phyloP scores from a whole-genome alignment of 805 yeast species.

The Metschnikowia gelsemii region DNA sequence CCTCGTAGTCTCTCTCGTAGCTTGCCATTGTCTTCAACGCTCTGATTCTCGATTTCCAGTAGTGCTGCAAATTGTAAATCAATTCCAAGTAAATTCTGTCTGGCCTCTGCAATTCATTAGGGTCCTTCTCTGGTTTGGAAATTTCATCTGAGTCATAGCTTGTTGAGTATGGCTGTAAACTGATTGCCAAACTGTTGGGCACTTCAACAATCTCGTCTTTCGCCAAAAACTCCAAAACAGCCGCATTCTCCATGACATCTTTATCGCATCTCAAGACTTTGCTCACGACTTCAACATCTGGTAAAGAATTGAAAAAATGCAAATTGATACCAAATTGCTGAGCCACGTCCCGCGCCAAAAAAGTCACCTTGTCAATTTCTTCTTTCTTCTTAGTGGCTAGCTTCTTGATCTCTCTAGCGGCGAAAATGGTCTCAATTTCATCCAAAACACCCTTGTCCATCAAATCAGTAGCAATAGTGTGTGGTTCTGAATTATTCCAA shows the following conservation, averaged over 20 bases:
- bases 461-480: conserved; percentile 47
- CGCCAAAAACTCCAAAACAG: conserved; percentile 81
- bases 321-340: conserved; percentile 95
- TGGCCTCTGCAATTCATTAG: conserved; percentile 76
- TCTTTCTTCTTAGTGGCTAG: conserved; percentile 44
- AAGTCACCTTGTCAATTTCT: conserved; percentile 48
- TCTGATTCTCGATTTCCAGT: conserved; percentile 91
- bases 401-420: conserved; percentile 51
- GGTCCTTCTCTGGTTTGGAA: conserved; percentile 56
- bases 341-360: conserved; percentile 72
- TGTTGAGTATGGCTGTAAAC: conserved; percentile 75
- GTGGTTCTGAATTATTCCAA: conserved; percentile 55
- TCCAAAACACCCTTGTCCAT: conserved; percentile 60
- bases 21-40: conserved; percentile 70
- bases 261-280: conserved; percentile 74
- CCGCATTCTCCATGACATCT: conserved; percentile 64
- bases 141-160: conserved; percentile 52
- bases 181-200: conserved; percentile 66
- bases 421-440: conserved; percentile 61
- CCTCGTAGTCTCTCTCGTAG: conserved; percentile 76
- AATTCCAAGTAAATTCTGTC: conserved; percentile 83
- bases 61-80: conserved; percentile 77
- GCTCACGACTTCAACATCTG: conserved; percentile 65
- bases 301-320: conserved; percentile 64
- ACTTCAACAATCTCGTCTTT: conserved; percentile 75